Evolutionary conservation across 2,329 filamentous ascomycete species (phyloP).

Genomic region (Fusarium veterinarium): DNA sequence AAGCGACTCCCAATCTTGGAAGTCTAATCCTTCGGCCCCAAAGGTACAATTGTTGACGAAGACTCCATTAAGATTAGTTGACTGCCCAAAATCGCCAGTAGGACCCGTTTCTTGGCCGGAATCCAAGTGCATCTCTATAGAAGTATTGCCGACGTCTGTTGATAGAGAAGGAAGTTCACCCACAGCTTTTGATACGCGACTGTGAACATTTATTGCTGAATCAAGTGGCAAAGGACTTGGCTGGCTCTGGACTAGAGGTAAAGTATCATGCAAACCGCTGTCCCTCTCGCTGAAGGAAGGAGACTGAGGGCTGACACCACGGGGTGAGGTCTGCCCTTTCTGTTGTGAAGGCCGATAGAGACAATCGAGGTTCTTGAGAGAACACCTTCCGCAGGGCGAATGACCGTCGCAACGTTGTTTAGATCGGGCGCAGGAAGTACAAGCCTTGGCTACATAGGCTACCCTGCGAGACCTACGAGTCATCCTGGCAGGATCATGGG

Average conservation of each 20-base stretch:
- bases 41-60: neutral
- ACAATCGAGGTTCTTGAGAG: neutral
- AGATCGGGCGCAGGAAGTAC: neutral
- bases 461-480: neutral
- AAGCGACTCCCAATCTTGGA: neutral
- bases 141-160: neutral
- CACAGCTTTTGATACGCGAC: neutral
- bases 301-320: too few species aligned
- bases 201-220: fast-evolving
- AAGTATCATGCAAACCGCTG: too few species aligned
- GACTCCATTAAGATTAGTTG: neutral
- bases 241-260: neutral
- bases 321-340: neutral
- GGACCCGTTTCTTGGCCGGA: neutral
- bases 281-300: neutral
- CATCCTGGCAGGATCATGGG: neutral
- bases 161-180: neutral
- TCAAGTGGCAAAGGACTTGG: neutral
- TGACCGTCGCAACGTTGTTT: neutral
- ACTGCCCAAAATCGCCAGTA: neutral
- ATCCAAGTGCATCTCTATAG: neutral
- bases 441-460: neutral
- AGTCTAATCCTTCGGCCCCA: neutral
- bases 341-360: neutral
- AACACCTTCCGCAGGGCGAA: neutral